Evolutionary conservation across 2,329 filamentous ascomycete species (phyloP).

Genomic region (Sporothrix pallida): DNA sequence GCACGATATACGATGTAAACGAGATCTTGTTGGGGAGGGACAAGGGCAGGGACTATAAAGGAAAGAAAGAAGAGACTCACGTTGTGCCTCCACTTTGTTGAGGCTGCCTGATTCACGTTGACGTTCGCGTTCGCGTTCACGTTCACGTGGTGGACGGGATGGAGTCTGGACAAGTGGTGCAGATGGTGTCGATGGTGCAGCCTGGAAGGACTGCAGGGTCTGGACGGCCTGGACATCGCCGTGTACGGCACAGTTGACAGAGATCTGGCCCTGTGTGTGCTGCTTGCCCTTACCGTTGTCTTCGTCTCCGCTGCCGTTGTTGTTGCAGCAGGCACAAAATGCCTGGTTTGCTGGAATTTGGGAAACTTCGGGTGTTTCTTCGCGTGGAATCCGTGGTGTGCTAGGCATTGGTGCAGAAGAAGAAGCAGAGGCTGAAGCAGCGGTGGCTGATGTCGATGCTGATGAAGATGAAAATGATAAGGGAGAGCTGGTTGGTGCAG

Average conservation of each 20-base stretch:
- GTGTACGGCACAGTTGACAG: constrained; percentile 16
- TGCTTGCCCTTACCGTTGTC: background rate
- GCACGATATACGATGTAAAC: background rate
- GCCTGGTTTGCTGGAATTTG: background rate
- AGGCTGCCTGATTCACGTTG: background rate
- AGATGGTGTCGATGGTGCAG: too few species aligned
- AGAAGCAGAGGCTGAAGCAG: too few species aligned
- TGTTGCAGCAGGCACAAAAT: constrained; percentile 12
- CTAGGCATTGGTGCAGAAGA: background rate
- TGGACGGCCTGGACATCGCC: background rate
- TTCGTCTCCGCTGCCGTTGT: background rate
- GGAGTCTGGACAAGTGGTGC: background rate
- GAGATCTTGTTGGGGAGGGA: background rate
- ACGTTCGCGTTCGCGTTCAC: background rate
- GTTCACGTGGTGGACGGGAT: background rate
- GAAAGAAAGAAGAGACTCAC: background rate
- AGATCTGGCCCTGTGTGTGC: background rate
- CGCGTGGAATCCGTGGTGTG: constrained; percentile 5
- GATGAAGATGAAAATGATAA: background rate
- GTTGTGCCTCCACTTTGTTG: constrained; percentile 30
- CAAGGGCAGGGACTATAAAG: too few species aligned
- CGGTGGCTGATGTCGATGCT: background rate
- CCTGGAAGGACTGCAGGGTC: too few species aligned
- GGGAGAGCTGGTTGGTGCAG: background rate
- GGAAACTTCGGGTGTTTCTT: background rate